phyloP scores from a whole-genome alignment of 192 early-diverging fungal genomes.

The Backusella liffmaniae region DNA sequence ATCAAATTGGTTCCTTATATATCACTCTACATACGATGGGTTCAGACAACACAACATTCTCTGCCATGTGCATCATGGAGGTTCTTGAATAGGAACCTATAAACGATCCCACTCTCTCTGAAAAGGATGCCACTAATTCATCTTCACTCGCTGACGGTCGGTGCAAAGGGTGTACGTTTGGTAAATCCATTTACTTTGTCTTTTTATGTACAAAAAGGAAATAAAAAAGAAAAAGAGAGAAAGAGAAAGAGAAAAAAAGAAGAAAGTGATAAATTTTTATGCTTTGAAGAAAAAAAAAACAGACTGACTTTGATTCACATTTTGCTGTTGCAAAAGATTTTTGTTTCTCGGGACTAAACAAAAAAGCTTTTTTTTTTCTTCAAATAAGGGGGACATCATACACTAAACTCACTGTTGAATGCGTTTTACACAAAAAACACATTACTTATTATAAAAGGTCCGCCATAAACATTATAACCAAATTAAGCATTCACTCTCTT shows the following conservation, averaged over 20 bases:
- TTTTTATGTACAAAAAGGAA: not conserved
- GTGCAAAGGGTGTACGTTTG: constrained; percentile 30
- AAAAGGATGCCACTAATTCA: not conserved
- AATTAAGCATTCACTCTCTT: too few relatives aligned
- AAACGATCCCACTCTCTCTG: constrained; percentile 25
- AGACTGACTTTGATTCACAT: not conserved
- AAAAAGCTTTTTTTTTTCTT: not conserved
- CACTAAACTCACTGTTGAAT: not conserved
- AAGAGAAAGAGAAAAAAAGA: not conserved
- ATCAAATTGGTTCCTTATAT: not conserved
- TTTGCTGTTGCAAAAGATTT: not conserved
- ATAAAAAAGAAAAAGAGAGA: not conserved
- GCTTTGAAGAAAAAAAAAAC: not conserved
- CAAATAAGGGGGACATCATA: not conserved
- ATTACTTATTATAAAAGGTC: too few relatives aligned
- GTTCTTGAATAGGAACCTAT: constrained; percentile 33
- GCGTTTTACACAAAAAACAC: not conserved
- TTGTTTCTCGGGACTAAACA: not conserved
- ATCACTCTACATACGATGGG: not conserved
- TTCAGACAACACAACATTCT: constrained; percentile 26
- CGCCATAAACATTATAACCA: too few relatives aligned
- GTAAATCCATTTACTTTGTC: not conserved
- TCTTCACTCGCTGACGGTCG: constrained; percentile 9
- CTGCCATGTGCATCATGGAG: constrained; percentile 36
- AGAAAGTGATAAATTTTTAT: not conserved